phyloP scores from a whole-genome alignment of 495 filamentous ascomycete genomes.

The Penicillium crystallinum region DNA sequence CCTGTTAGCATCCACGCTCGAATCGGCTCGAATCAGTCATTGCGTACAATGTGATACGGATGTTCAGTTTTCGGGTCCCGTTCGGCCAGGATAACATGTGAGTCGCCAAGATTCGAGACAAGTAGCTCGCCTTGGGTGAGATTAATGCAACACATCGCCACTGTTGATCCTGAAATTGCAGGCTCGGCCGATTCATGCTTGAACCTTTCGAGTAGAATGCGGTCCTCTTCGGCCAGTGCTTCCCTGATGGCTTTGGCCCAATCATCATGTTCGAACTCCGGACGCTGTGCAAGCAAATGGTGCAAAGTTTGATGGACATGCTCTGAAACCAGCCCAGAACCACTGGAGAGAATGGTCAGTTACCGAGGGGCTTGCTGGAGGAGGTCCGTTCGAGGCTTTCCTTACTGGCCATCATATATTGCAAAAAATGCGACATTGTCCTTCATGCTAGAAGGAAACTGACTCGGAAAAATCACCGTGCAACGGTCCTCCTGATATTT shows the following conservation, averaged over 20 bases:
- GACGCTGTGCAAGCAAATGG: constrained; percentile 21
- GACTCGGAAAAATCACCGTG: constrained; percentile 25
- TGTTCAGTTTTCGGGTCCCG: constrained; percentile 25
- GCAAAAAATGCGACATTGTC: constrained; percentile 37
- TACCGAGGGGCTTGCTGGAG: neutral
- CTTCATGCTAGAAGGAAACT: constrained; percentile 25
- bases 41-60: constrained; percentile 27
- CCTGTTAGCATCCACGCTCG: neutral
- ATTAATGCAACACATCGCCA: constrained; percentile 33
- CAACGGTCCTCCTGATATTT: constrained; percentile 31
- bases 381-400: neutral
- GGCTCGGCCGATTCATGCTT: constrained; percentile 22
- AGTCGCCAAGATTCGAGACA: constrained; percentile 39
- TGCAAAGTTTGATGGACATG: constrained; percentile 31
- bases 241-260: constrained; percentile 31
- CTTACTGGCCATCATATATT: constrained; percentile 42
- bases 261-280: constrained; percentile 30
- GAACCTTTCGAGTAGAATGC: constrained; percentile 27
- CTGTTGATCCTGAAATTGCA: constrained; percentile 34
- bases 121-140: constrained; percentile 32
- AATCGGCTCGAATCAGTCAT: neutral
- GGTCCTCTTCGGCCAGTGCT: constrained; percentile 35
- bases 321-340: constrained; percentile 30
- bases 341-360: constrained; percentile 18
- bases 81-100: constrained; percentile 35